Evolutionary conservation across 805 yeast species (phyloP), one percentile per base, ranked within the genome.

Genomic region (Naumovozyma dairenensis): DNA sequence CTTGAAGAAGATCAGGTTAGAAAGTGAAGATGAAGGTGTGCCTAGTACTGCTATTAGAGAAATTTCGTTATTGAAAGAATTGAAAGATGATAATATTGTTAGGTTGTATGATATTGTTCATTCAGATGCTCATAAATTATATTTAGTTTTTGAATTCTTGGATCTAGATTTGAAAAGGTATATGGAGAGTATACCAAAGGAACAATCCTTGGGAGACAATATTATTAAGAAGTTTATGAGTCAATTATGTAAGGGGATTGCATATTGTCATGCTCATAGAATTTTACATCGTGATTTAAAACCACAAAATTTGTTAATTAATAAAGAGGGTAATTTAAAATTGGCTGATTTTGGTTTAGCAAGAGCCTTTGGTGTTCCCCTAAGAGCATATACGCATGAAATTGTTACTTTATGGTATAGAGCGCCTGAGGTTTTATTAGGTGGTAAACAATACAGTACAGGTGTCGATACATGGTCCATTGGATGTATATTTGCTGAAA

Each of bases 381-480:
- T 92, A 42, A 86, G 93, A 62, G 92, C 98, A 0, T 92, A 87
- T 53, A 84, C 96, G 15, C 92, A 89, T 59, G 98, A 92, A 58
- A 97, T 92, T 34, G 98, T 92, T 29, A 92, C 98, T 0, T 65
- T 92, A 43, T 92, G 98, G 98, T 89, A 89, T 60, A 73, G 98
- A 44, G 96, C 97, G 0, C 98, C 98, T 0, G 98, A 89, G 55
- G 97, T 92, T 20, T 65, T 92, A 33, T 69, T 92, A 52, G 98
- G 98, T 2, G 85, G 95, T 3, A 75, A 96, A 48, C 89, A 93
- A 36, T 92, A 92, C 60, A 82, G 95, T 29, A 92, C 98, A 0
- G 87, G 96, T 6, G 93, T 92, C 40, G 98, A 92, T 56, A 84
- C 92, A 63, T 92, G 98, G 98, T 85, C 96, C 13, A 93, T 95